Evolutionary conservation across 2,329 filamentous ascomycete genomes (phyloP).

Genomic region (Hirsutella thompsonii): DNA sequence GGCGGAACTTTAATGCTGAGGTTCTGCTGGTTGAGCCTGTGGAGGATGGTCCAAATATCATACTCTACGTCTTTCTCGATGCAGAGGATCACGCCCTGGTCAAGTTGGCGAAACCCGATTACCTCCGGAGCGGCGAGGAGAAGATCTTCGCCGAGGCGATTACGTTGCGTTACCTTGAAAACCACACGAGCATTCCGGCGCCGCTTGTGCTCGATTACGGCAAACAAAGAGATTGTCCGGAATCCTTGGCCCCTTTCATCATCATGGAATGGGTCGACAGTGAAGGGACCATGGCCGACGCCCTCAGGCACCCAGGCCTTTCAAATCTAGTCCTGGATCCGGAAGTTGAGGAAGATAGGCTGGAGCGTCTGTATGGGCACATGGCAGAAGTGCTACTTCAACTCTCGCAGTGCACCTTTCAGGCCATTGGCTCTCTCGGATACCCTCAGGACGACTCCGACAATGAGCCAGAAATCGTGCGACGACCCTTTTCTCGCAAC

Average conservation of each 20-base stretch:
- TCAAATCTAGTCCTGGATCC: conserved; percentile 7
- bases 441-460: conserved; percentile 7
- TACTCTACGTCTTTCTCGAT: too few species aligned
- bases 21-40: too few species aligned
- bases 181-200: conserved; percentile 4
- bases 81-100: conserved; percentile 3
- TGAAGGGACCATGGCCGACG: conserved; percentile 13
- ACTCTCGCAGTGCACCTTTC: conserved; percentile 19
- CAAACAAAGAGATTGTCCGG: conserved; percentile 4
- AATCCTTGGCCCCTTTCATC: conserved; percentile 4
- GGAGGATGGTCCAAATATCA: too few species aligned
- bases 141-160: conserved; percentile 6
- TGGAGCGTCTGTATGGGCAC: conserved; percentile 22
- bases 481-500: not conserved
- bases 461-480: not conserved
- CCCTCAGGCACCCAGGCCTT: conserved; percentile 14
- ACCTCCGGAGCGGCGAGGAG: conserved; percentile 5
- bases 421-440: conserved; percentile 14
- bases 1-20: too few species aligned
- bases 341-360: conserved; percentile 7
- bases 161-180: conserved; percentile 3
- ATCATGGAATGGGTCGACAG: conserved; percentile 9
- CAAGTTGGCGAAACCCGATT: conserved; percentile 4
- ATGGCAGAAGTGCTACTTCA: conserved; percentile 28
- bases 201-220: conserved; percentile 6